phyloP scores from a whole-genome alignment of 2,329 filamentous ascomycete genomes.

The Aulographum hederae region DNA sequence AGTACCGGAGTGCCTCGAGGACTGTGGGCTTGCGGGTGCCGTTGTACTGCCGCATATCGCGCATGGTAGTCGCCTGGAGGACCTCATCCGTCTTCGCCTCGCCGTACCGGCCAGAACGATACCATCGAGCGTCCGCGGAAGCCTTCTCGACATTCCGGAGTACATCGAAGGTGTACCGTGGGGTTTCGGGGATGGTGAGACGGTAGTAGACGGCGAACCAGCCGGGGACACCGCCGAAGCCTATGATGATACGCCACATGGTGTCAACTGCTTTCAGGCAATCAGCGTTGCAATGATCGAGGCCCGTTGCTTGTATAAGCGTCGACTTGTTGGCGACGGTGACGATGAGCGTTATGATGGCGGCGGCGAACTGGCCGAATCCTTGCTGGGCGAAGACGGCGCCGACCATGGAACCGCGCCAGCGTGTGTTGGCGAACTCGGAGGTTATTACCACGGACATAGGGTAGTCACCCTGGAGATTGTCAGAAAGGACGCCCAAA shows the following conservation, averaged over 20 bases:
- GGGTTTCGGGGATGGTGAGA: conserved; percentile 73
- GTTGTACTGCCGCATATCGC: conserved; percentile 15
- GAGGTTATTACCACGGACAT: conserved; percentile 71
- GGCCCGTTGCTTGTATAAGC: conserved; percentile 31
- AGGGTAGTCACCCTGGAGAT: conserved; percentile 75
- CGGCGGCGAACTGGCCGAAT: conserved; percentile 59
- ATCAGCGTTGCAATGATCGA: conserved; percentile 38
- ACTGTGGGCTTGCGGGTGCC: conserved; percentile 13
- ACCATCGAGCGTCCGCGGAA: conserved; percentile 1
- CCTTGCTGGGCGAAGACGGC: conserved; percentile 79
- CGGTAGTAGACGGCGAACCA: conserved; percentile 73
- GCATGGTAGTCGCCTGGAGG: conserved; percentile 1
- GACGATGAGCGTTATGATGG: conserved; percentile 58
- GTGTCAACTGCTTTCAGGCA: conserved; percentile 63
- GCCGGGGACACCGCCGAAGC: conserved; percentile 63
- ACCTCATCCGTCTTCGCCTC: conserved; percentile 3
- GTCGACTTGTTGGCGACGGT: conserved; percentile 52
- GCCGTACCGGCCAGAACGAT: conserved; percentile 3
- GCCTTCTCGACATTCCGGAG: conserved; percentile 39
- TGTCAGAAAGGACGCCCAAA: no score
- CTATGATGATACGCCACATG: conserved; percentile 72
- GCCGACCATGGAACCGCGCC: conserved; percentile 75
- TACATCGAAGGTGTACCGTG: conserved; percentile 75
- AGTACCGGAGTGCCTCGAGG: conserved; percentile 53
- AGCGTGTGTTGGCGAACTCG: conserved; percentile 73